Base-by-base conservation (phyloP, 306 rosid genomes). In the Clitoria ternatea region DNA sequence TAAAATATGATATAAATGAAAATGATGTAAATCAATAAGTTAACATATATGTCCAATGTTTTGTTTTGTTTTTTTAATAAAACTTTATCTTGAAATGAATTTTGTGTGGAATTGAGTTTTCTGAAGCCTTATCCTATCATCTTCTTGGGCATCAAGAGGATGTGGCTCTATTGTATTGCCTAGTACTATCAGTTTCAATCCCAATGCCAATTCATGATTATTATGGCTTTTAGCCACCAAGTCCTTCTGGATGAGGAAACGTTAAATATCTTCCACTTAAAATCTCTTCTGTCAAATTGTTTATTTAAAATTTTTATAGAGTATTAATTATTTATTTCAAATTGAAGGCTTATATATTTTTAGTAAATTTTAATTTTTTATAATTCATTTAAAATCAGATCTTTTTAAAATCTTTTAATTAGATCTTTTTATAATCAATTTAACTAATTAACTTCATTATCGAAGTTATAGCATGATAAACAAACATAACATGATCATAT, bases 81-180 rank as follows among this genome's bases (percentile, higher is more conserved):
- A 27, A 4, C 20, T 18, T 26, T n/a, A 13, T 3, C 44, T 0
- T 4, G 29, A 36, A 50, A 33, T 48, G 7, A 40, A 61, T 33
- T 79, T 86, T 89, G 32, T 85, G 89, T 83, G 90, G 92, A 85
- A 83, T 39, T 29, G 7, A 77, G 72, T 67, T 33, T 40, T 60
- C 39, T 32, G 72, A 72, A 40, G 27, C 72, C 87, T 87, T 90
- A 90, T 87, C 96, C 82, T 87, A 73, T 89, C 70, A 81, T 86
- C 85, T 78, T 27, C 85, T 78, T 22, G 15, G 39, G 33, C 20
- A 65, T 61, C 73, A 63, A 68, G 33, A 83, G 83, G 27, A 60
- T 76, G 78, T 70, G 92, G 90, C 70, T 74, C 90, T 77, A 82
- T 32, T 26, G 57, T n/a, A 35, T 50, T 63, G 54, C 42, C 23